phyloP scores from a whole-genome alignment of 2,329 filamentous ascomycete species.

The Xylariaceae sp. region DNA sequence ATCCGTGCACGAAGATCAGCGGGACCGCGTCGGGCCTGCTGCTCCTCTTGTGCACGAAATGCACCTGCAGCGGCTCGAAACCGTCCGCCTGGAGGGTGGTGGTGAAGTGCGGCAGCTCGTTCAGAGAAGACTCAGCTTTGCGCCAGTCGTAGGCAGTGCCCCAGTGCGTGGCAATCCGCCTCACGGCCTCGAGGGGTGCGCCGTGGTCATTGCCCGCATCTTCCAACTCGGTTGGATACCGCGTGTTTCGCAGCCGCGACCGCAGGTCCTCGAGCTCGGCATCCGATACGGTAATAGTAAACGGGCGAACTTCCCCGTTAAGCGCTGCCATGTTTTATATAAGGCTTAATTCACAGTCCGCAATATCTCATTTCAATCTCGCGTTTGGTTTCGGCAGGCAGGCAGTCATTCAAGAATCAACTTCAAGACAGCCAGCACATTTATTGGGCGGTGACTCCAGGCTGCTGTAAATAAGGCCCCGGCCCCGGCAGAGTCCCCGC shows the following conservation, averaged over 20 bases:
- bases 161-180: constrained; percentile 55
- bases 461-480: no score
- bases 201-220: constrained; percentile 36
- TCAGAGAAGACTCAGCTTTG: constrained; percentile 51
- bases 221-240: constrained; percentile 45
- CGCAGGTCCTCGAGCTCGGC: constrained; percentile 47
- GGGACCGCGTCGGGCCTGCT: constrained; percentile 37
- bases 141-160: constrained; percentile 56
- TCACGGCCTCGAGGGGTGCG: constrained; percentile 53
- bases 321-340: constrained; percentile 6
- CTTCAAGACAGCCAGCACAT: no score
- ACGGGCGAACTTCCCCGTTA: constrained; percentile 31
- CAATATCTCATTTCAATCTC: no score
- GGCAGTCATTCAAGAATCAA: no score
- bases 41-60: constrained; percentile 53
- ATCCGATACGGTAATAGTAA: constrained; percentile 47
- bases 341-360: no score
- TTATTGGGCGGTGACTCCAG: no score
- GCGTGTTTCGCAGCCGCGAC: constrained; percentile 47
- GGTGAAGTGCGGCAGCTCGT: constrained; percentile 54
- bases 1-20: constrained; percentile 28
- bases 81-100: constrained; percentile 49
- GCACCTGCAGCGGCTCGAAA: constrained; percentile 55
- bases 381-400: no score
- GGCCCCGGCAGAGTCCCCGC: no score